phyloP scores from a whole-genome alignment of 768 basidiomycete genomes.

The Phlebiopsis flavidoalba region DNA sequence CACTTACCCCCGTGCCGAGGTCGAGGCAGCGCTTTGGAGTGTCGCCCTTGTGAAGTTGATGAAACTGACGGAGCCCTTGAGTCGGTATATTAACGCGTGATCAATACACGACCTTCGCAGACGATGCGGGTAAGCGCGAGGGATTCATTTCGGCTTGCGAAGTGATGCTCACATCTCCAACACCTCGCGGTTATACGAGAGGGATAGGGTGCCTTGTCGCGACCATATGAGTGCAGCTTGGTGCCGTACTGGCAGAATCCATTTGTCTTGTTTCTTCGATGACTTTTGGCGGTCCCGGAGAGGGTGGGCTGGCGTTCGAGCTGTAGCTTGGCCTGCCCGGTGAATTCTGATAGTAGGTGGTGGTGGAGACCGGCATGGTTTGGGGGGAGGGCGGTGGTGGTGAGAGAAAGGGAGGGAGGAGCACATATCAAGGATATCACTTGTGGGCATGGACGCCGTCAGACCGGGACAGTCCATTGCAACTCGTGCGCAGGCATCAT shows the following conservation, averaged over 20 bases:
- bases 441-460: constrained; percentile 4
- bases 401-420: constrained; percentile 1
- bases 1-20: constrained; percentile 68
- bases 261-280: constrained; percentile 47
- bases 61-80: constrained; percentile 52
- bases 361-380: constrained; percentile 14
- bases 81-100: constrained; percentile 27
- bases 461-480: not conserved
- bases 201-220: constrained; percentile 79
- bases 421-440: constrained; percentile 4
- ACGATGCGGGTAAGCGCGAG: not conserved
- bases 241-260: constrained; percentile 56
- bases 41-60: constrained; percentile 46
- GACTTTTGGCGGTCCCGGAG: constrained; percentile 10
- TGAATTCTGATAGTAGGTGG: constrained; percentile 6
- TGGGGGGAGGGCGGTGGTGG: constrained; percentile 1
- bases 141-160: not conserved
- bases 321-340: constrained; percentile 16
- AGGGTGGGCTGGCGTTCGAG: constrained; percentile 9
- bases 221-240: constrained; percentile 61
- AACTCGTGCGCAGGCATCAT: not conserved
- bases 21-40: constrained; percentile 55
- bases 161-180: constrained; percentile 55
- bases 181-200: constrained; percentile 63
- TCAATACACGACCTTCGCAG: constrained; percentile 10